Evolutionary conservation across 805 yeast species (phyloP).

Genomic region (Metschnikowia orientalis): DNA sequence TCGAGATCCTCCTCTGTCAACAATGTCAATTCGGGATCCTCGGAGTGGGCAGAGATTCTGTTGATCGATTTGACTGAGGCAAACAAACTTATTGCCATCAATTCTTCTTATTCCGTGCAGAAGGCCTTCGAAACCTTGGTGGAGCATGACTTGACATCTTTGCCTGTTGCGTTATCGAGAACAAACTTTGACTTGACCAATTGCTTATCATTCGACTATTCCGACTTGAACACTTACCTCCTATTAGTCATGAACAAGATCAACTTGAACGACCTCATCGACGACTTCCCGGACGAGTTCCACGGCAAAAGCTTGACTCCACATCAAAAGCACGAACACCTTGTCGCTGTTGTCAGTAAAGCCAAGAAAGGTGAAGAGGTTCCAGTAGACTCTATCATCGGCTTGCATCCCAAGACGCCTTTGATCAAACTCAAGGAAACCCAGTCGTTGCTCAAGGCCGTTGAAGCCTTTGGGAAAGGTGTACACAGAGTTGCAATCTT

Average conservation of each 20-base stretch:
- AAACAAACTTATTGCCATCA: conserved; percentile 69
- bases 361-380: conserved; percentile 89
- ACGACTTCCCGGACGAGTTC: conserved; percentile 23
- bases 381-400: conserved; percentile 84
- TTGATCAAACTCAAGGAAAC: conserved; percentile 70
- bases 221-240: conserved; percentile 84
- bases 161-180: conserved; percentile 57
- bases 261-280: conserved; percentile 33
- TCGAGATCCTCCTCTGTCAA: conserved; percentile 15
- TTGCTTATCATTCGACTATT: conserved; percentile 85
- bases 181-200: conserved; percentile 45
- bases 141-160: conserved; percentile 70
- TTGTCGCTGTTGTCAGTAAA: conserved; percentile 43
- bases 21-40: conserved; percentile 9
- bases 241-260: conserved; percentile 77
- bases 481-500: conserved; percentile 90
- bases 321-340: conserved; percentile 32
- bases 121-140: conserved; percentile 78
- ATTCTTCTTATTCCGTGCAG: conserved; percentile 70
- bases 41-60: conserved; percentile 71
- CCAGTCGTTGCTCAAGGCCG: conserved; percentile 67
- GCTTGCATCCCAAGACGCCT: conserved; percentile 82
- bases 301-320: conserved; percentile 22
- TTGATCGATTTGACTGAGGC: conserved; percentile 72
- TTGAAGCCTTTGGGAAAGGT: conserved; percentile 88